Base-by-base conservation (phyloP, 495 filamentous ascomycete genomes). In the Talaromyces stipitatus region DNA sequence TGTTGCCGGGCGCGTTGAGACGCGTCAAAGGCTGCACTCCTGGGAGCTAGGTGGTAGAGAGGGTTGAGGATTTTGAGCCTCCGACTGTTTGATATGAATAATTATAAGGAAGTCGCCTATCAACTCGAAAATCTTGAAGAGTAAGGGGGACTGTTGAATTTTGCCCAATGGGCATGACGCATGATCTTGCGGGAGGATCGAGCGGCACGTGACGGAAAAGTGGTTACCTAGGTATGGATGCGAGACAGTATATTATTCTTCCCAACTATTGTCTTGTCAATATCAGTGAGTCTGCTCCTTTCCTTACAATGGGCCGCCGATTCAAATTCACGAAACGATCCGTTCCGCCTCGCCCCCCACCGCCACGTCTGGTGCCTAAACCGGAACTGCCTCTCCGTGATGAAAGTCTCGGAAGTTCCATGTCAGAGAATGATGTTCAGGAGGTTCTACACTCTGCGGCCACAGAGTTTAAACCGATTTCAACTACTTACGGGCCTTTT, bases 231-330 rank as follows among this genome's bases (percentile, higher is more conserved):
- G n/a, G n/a, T n/a, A n/a, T n/a, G n/a, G n/a, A 32, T 32, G 29
- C 29, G 29, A 32, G 8, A 32, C 29, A 32, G 29, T 4, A 32
- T 32, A 10, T 32, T 32, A 10, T 32, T 32, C 29, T 32, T 4
- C 29, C 8, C 8, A 10, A 3, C 8, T 10, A 3, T 10, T 10
- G 1, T 32, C 29, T 32, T 32, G 8, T 32, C 14, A 45, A 9
- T 45, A 45, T 45, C 38, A 45, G 38, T 45, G 38, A 45, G 38
- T 45, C 38, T 45, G 38, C 38, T 45, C 38, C 38, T 45, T 45
- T 45, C 38, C 38, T 45, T 45, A 18, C 38, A 45, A 45, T 45
- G 38, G 14, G 14, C 38, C 38, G 38, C 4, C 14, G 2, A 45
- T 45, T 45, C 8, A 8, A 45, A 45, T 45, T 33, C 30, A 33